A percentile compares a stretch with the other conserved stretches of the same genome.
Conservation (phyloP, 2,329 filamentous ascomycete species). For the Tolypocladium inflatum region DNA sequence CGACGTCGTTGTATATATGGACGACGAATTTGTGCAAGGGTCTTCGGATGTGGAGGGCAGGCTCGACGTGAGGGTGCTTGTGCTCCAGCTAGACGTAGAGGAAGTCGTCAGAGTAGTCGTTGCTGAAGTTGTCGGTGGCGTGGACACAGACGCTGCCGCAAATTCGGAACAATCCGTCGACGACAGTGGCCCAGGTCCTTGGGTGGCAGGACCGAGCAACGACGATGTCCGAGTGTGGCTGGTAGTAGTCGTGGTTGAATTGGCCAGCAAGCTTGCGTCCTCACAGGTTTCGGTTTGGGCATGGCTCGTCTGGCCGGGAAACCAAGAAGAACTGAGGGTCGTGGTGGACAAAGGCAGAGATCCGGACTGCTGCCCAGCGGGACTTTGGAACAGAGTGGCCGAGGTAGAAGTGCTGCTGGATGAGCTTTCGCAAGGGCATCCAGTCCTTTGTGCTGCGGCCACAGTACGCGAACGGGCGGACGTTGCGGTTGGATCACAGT, state of each 20-base stretch:
- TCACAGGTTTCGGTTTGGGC: background rate
- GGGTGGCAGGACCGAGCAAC: background rate
- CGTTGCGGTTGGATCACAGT: background rate
- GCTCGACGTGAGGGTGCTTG: background rate
- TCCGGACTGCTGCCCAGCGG: background rate
- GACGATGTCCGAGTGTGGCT: background rate
- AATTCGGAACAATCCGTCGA: background rate
- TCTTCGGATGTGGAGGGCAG: background rate
- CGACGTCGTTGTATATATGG: background rate
- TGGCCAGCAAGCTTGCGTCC: background rate
- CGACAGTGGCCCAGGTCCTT: background rate
- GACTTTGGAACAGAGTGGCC: background rate
- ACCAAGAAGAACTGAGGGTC: background rate
- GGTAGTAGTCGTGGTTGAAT: background rate
- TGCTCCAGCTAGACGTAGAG: background rate
- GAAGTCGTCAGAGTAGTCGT: background rate
- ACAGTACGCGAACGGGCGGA: background rate
- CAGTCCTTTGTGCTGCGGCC: background rate
- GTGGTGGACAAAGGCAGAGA: background rate
- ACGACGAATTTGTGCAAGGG: constrained; percentile 1
- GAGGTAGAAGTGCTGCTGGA: background rate
- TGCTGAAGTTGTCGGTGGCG: background rate
- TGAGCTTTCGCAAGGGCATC: background rate
- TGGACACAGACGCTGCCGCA: background rate
- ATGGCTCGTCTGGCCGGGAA: background rate